Evolutionary conservation across 306 rosid genomes (phyloP), one percentile per base, ranked within the genome.

Genomic region (Alnus rubra): DNA sequence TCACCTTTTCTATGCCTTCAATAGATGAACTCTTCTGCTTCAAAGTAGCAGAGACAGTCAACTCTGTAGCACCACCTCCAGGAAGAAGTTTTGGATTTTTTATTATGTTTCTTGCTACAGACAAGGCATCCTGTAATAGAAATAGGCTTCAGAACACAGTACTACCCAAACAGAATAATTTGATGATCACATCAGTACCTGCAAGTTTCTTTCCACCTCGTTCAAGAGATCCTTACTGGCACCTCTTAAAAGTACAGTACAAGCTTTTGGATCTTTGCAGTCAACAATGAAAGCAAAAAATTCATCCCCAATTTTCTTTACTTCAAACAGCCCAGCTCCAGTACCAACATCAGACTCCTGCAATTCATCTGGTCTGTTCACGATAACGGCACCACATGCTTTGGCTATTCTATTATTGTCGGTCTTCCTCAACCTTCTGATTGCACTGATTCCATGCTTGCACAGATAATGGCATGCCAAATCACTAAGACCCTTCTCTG

Each of bases 401-500:
- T 88, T 92, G 5, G 98, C 98, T 80, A 94, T 92, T 84, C 98
- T 87, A 70, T 94, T 94, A 58, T 94, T 94, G 79, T 94, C 97
- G 4, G 93, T 89, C 85, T 94, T 94, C 69, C 96, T 90, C 88
- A 94, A 85, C 87, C 98, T 86, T 85, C 98, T 90, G 88, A 94
- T 90, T 59, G 97, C 97, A 83, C 85, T 94, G 44, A 94, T 91
- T 19, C 98, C 98, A 33, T 89, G 92, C 89, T 90, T 94, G 81
- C 96, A 87, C 69, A 94, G 74, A 81, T 92, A 94, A 83, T 94
- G 98, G 86, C 97, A 90, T 30, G 98, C 97, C 96, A 94, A 87
- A 82, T 94, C 98, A 86, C 98, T 94, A 53, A 94, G 93, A 71
- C 98, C 98, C 87, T 94, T 94, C 88, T 94, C 98, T 15, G 98